phyloP scores from a whole-genome alignment of 805 yeast genomes.

The Pichia nanzhaoensis region DNA sequence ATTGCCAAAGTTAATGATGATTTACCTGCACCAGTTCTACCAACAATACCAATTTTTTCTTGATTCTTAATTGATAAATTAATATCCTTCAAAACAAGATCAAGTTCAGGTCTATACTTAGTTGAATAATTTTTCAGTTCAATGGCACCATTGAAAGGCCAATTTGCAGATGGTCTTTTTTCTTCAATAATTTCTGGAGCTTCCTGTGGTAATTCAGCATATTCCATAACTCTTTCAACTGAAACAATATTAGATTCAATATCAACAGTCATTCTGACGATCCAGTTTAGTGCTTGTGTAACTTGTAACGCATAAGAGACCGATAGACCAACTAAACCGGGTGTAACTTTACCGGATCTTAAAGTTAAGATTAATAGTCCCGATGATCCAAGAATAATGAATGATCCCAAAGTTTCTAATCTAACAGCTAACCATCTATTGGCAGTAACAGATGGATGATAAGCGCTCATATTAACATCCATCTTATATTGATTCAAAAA shows the following conservation, averaged over 20 bases:
- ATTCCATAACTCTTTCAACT: constrained; percentile 62
- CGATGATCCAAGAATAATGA: constrained; percentile 82
- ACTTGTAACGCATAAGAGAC: constrained; percentile 89
- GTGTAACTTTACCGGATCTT: constrained; percentile 61
- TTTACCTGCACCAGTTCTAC: constrained; percentile 96
- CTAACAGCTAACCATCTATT: constrained; percentile 98
- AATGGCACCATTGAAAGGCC: constrained; percentile 73
- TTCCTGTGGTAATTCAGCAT: constrained; percentile 51
- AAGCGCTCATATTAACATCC: constrained; percentile 86
- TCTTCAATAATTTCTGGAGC: constrained; percentile 54
- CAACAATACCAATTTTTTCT: constrained; percentile 93
- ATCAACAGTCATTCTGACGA: constrained; percentile 97
- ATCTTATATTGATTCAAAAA: constrained; percentile 62
- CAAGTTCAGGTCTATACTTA: constrained; percentile 75
- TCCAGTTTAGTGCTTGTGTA: constrained; percentile 93
- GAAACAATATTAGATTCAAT: constrained; percentile 94
- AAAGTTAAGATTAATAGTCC: constrained; percentile 70
- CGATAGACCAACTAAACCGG: constrained; percentile 92
- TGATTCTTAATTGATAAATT: constrained; percentile 55
- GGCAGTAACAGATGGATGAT: constrained; percentile 85
- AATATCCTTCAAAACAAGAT: constrained; percentile 67
- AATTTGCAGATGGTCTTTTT: constrained; percentile 52
- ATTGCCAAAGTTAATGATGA: constrained; percentile 78
- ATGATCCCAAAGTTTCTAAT: constrained; percentile 82
- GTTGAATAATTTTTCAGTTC: constrained; percentile 71